These are phyloP conservation scores for Candida tropicalis DNA, from an alignment of 1,139 yeast genomes.

Conservation along the genomic window DNA sequence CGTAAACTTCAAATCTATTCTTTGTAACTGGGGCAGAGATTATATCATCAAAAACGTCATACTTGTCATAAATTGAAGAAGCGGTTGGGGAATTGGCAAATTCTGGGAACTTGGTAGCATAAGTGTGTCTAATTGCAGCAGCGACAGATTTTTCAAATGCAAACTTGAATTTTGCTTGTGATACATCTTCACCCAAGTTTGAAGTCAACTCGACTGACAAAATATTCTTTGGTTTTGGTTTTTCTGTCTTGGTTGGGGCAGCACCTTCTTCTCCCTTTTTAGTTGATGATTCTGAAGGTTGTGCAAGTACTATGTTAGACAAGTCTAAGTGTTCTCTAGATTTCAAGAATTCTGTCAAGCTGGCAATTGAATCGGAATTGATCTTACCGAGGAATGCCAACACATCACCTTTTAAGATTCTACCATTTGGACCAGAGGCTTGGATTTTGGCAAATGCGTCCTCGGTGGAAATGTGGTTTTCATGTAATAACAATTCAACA, in stretches of 20 bases:
- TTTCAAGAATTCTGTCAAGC: constrained; percentile 59
- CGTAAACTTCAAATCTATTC: constrained; percentile 55
- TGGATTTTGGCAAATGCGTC: constrained; percentile 73
- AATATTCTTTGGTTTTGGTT: constrained; percentile 33
- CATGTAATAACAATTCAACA: constrained; percentile 66
- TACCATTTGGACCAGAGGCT: constrained; percentile 89
- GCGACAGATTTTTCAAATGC: constrained; percentile 36
- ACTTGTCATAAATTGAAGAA: constrained; percentile 29
- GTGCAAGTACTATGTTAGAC: constrained; percentile 62
- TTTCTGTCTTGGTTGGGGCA: constrained; percentile 14
- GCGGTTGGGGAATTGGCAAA: constrained; percentile 49
- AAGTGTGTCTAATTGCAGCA: constrained; percentile 37
- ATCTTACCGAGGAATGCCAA: constrained; percentile 81
- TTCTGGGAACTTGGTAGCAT: constrained; percentile 47
- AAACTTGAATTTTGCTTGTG: constrained; percentile 30
- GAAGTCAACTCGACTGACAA: constrained; percentile 29
- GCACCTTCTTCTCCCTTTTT: constrained; percentile 10
- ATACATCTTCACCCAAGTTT: constrained; percentile 28
- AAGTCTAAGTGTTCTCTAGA: constrained; percentile 72
- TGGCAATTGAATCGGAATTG: constrained; percentile 49
- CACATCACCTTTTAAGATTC: constrained; percentile 88
- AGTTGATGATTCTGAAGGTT: constrained; percentile 30
- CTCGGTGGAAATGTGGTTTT: constrained; percentile 61
- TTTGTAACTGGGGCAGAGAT: constrained; percentile 58
- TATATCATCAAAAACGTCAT: constrained; percentile 68